phyloP scores from a whole-genome alignment of 176 grass and related monocot genomes.

The Aegilops speltoides region DNA sequence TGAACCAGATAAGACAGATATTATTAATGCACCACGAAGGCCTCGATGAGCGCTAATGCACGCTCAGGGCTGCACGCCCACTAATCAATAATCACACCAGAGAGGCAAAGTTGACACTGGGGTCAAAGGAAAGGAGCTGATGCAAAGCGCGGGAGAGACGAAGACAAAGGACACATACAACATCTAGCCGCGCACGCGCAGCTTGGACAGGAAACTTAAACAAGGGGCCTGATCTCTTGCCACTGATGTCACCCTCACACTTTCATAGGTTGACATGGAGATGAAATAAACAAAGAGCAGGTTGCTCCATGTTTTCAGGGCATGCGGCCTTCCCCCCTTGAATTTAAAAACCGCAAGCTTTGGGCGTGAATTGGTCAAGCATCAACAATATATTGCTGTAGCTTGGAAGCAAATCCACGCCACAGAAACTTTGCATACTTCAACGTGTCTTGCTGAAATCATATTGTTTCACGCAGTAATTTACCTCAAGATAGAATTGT shows the following conservation, averaged over 20 bases:
- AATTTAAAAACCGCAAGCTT: slow-evolving; percentile 42
- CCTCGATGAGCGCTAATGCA: slow-evolving; percentile 41
- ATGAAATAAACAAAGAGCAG: slow-evolving; percentile 45
- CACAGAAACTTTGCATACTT: background rate
- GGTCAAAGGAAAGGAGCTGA: slow-evolving; percentile 27
- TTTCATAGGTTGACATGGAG: slow-evolving; percentile 55
- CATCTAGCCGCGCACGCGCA: slow-evolving; percentile 28
- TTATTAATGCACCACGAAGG: slow-evolving; percentile 1
- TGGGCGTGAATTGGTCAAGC: slow-evolving; percentile 27
- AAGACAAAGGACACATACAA: background rate
- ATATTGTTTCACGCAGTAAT: background rate
- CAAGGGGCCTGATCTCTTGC: slow-evolving; percentile 47
- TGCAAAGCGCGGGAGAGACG: background rate
- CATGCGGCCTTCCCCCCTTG: slow-evolving; percentile 47
- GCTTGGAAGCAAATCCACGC: slow-evolving; percentile 26
- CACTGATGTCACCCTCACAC: slow-evolving; percentile 67
- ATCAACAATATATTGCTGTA: background rate
- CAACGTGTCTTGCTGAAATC: background rate
- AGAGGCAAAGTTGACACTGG: slow-evolving; percentile 56
- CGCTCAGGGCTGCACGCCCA: slow-evolving; percentile 28
- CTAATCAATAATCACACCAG: slow-evolving; percentile 47
- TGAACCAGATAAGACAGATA: background rate
- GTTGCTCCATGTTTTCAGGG: slow-evolving; percentile 84
- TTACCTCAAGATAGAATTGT: background rate
- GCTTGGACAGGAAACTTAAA: slow-evolving; percentile 41